Conservation (phyloP, 768 basidiomycete genomes). For the Austroboletus festivus region DNA sequence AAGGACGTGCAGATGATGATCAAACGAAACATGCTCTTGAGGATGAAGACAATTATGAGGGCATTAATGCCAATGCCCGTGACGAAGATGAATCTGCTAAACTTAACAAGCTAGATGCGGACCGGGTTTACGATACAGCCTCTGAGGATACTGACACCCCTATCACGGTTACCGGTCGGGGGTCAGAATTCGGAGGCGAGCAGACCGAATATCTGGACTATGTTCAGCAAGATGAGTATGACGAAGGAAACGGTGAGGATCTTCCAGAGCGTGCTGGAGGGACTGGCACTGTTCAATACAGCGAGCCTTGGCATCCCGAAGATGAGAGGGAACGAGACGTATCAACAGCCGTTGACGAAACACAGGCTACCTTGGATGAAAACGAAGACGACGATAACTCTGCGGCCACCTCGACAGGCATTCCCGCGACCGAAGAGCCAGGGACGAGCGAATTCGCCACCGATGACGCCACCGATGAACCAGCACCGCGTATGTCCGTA, state of each 20-base stretch:
- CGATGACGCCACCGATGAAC: not conserved
- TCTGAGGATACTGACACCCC: constrained; percentile 24
- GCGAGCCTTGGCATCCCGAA: constrained; percentile 19
- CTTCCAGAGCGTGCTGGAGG: constrained; percentile 29
- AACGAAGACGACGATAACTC: constrained; percentile 12
- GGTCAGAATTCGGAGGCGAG: constrained; percentile 27
- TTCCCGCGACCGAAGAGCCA: constrained; percentile 5
- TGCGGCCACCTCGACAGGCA: constrained; percentile 14
- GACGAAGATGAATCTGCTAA: constrained; percentile 18
- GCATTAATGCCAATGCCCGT: constrained; percentile 11
- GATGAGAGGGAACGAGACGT: constrained; percentile 24
- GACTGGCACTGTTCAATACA: constrained; percentile 11
- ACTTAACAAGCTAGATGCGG: constrained; percentile 26
- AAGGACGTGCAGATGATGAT: constrained; percentile 16
- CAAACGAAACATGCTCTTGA: constrained; percentile 15
- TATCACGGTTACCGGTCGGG: constrained; percentile 6
- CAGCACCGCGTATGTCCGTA: constrained; percentile 11
- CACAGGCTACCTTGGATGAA: constrained; percentile 10
- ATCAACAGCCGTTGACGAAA: constrained; percentile 19
- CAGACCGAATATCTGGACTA: constrained; percentile 34
- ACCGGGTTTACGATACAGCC: constrained; percentile 24
- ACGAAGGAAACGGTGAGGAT: constrained; percentile 36
- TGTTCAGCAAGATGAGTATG: constrained; percentile 34
- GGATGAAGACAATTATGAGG: constrained; percentile 22
- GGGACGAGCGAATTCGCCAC: not conserved